Conservation (phyloP, 352 stramenopile species). For the Phytophthora parvispora region DNA sequence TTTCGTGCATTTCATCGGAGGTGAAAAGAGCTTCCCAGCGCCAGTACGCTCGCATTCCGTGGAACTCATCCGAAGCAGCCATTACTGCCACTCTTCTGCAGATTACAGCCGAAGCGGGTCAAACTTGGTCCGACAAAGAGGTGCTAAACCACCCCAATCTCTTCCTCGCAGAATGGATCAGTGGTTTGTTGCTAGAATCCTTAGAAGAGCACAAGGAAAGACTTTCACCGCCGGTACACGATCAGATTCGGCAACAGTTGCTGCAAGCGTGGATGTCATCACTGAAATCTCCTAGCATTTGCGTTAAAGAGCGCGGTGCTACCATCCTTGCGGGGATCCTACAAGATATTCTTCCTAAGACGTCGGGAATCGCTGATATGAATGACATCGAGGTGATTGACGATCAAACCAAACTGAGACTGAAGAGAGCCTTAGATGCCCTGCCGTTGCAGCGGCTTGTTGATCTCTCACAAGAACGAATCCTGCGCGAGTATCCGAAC, state of each 20-base stretch:
- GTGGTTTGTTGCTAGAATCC: constrained; percentile 74
- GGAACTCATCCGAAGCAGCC: constrained; percentile 77
- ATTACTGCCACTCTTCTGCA: constrained; percentile 82
- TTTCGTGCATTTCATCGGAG: constrained; percentile 70
- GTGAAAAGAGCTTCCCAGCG: constrained; percentile 77
- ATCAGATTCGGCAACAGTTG: constrained; percentile 70
- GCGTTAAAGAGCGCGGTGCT: constrained; percentile 89
- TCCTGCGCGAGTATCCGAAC: constrained; percentile 81
- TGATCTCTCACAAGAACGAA: constrained; percentile 75
- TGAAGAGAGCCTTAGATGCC: constrained; percentile 52
- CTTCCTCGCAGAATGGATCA: constrained; percentile 90
- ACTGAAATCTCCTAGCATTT: constrained; percentile 87
- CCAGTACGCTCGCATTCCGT: constrained; percentile 86
- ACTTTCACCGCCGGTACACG: constrained; percentile 50
- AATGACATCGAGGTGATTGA: constrained; percentile 28
- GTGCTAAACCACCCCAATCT: constrained; percentile 88
- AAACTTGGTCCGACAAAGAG: constrained; percentile 87
- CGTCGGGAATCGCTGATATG: constrained; percentile 12
- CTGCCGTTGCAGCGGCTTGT: constrained; percentile 81
- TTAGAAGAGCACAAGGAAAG: constrained; percentile 54
- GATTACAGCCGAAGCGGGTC: constrained; percentile 69
- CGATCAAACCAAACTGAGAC: constrained; percentile 35
- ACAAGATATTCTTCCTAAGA: constrained; percentile 80
- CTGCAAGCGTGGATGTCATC: constrained; percentile 86
- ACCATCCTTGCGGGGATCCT: constrained; percentile 81